Percentiles rank a stretch among this genome's conserved stretches.
Conservation (phyloP, 2,329 filamentous ascomycete genomes). For the Sordariomycetes sp. region DNA sequence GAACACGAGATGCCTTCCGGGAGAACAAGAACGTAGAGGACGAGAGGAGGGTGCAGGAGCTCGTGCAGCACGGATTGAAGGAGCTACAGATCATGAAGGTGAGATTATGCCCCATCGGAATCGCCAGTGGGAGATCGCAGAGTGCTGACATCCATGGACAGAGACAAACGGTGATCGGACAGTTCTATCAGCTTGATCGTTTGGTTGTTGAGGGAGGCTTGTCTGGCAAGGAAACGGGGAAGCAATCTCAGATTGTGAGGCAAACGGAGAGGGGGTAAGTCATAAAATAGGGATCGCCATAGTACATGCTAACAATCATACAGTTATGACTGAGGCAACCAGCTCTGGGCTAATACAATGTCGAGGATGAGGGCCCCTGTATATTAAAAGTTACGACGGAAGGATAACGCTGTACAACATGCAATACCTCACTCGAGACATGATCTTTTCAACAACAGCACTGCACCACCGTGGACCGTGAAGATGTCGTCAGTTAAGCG, state of each 20-base stretch:
- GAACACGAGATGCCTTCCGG: constrained; percentile 84
- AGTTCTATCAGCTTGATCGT: constrained; percentile 87
- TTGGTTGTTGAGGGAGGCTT: constrained; percentile 80
- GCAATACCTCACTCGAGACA: too few relatives aligned
- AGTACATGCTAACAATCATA: not conserved
- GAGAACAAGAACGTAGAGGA: constrained; percentile 69
- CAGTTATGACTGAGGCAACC: constrained; percentile 5
- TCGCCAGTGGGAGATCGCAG: not conserved
- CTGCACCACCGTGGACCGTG: too few relatives aligned
- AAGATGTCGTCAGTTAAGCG: too few relatives aligned
- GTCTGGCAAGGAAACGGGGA: constrained; percentile 61
- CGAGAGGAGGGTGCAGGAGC: constrained; percentile 69
- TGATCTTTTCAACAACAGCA: too few relatives aligned
- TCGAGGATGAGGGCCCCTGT: too few relatives aligned
- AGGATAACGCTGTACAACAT: too few relatives aligned
- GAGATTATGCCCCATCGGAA: constrained; percentile 8
- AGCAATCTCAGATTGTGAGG: constrained; percentile 58
- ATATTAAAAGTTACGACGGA: too few relatives aligned
- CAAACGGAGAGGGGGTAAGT: constrained; percentile 73
- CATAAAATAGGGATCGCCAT: not conserved
- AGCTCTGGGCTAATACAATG: too few relatives aligned
- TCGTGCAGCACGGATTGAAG: constrained; percentile 80
- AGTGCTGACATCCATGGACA: constrained; percentile 24
- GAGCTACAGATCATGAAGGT: constrained; percentile 91
- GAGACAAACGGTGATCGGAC: constrained; percentile 91